phyloP scores from a whole-genome alignment of 2,329 filamentous ascomycete species.

The Coniochaeta sp. region DNA sequence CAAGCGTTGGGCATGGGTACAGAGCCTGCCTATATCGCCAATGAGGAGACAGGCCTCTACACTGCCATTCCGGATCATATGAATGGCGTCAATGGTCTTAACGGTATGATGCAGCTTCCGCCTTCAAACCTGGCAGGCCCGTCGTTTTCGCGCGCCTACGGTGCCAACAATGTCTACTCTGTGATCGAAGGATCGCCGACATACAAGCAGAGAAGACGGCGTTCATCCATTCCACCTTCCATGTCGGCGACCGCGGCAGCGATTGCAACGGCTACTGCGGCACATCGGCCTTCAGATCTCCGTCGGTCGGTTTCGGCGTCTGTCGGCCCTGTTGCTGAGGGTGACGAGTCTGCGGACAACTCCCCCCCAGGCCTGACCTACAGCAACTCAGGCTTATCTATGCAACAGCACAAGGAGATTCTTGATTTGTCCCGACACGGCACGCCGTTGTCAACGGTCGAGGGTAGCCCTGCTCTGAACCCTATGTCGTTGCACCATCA shows the following conservation, averaged over 20 bases:
- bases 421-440: slow-evolving; percentile 80
- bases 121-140: slow-evolving; percentile 75
- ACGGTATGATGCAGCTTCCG: slow-evolving; percentile 85
- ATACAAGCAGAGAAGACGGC: slow-evolving; percentile 92
- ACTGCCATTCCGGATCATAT: slow-evolving; percentile 91
- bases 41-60: slow-evolving; percentile 94
- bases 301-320: slow-evolving; percentile 85
- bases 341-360: slow-evolving; percentile 69
- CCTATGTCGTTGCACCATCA: slow-evolving; percentile 45
- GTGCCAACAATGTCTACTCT: slow-evolving; percentile 67
- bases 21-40: slow-evolving; percentile 95
- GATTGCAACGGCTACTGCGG: slow-evolving; percentile 42
- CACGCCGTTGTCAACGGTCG: slow-evolving; percentile 79
- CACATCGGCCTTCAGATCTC: slow-evolving; percentile 77
- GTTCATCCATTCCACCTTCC: slow-evolving; percentile 83
- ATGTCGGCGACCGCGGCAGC: slow-evolving; percentile 62
- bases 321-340: slow-evolving; percentile 72
- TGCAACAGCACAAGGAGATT: slow-evolving; percentile 69
- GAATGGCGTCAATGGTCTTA: slow-evolving; percentile 63
- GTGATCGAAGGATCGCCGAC: slow-evolving; percentile 94
- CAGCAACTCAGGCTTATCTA: slow-evolving; percentile 59
- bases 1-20: slow-evolving; percentile 72
- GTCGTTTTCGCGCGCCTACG: slow-evolving; percentile 70
- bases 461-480: slow-evolving; percentile 73
- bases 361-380: slow-evolving; percentile 72